These are phyloP conservation scores for Teratosphaeria pseudoeucalypti DNA, from an alignment of 2,329 filamentous ascomycete species.

Conservation along the genomic window DNA sequence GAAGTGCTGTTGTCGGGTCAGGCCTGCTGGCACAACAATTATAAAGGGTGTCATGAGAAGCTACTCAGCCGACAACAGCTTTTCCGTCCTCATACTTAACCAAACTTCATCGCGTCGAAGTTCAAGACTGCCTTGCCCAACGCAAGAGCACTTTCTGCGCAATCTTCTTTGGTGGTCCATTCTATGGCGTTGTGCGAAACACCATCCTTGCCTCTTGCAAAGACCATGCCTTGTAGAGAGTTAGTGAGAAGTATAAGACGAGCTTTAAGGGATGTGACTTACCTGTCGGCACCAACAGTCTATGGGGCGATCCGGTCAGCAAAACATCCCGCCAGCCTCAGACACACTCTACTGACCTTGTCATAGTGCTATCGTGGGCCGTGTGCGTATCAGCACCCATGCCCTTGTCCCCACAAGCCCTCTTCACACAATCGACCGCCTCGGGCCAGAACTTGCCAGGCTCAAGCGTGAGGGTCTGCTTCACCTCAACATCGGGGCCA, in stretches of 20 bases:
- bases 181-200: constrained; percentile 16
- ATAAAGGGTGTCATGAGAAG: no score
- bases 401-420: constrained; percentile 17
- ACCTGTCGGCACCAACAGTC: no score
- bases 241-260: no score
- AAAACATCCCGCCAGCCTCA: no score
- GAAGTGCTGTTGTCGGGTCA: no score
- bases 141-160: constrained; percentile 15
- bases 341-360: constrained; percentile 4
- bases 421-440: constrained; percentile 11
- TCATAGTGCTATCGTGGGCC: constrained; percentile 23
- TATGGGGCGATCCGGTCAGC: no score
- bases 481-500: not conserved
- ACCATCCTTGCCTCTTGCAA: constrained; percentile 19
- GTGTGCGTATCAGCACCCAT: constrained; percentile 12
- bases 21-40: no score
- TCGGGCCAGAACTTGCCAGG: constrained; percentile 6
- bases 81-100: no score
- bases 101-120: constrained; percentile 13
- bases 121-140: constrained; percentile 20
- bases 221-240: constrained; percentile 24
- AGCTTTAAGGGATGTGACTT: no score
- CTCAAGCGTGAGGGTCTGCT: constrained; percentile 4
- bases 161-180: constrained; percentile 17
- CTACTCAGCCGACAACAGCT: no score